Conservation (phyloP, 148 eudicot species). For the Fagopyrum esculentum region DNA sequence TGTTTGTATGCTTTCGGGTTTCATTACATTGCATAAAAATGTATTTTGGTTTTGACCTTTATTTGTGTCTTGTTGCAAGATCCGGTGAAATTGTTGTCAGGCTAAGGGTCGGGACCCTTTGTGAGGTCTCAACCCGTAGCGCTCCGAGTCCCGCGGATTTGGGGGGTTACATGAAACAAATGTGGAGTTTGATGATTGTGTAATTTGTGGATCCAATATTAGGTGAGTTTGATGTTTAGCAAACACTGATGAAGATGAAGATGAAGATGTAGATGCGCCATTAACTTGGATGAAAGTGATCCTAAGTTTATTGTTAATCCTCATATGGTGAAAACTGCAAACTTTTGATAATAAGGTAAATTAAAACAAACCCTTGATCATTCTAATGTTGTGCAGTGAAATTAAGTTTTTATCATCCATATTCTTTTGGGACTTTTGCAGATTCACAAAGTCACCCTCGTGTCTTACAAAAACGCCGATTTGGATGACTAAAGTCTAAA, state of each 20-base stretch:
- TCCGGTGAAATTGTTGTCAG: too few relatives aligned
- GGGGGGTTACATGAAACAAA: too few relatives aligned
- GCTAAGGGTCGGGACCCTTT: too few relatives aligned
- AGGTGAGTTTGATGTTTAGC: constrained; percentile 96
- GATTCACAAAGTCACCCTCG: constrained; percentile 96
- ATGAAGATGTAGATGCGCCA: constrained; percentile 72
- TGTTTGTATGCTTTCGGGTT: too few relatives aligned
- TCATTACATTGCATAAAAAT: too few relatives aligned
- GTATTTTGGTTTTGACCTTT: too few relatives aligned
- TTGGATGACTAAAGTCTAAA: constrained; percentile 44
- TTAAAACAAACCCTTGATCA: not conserved
- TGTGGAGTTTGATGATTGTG: not conserved
- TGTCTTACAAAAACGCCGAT: constrained; percentile 81
- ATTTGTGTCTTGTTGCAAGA: too few relatives aligned
- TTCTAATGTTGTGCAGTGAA: not conserved
- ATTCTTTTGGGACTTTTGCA: constrained; percentile 23
- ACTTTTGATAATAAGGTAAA: constrained; percentile 89
- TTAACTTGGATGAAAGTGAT: constrained; percentile 97
- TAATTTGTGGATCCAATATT: not conserved
- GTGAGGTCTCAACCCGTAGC: too few relatives aligned
- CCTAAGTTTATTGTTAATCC: constrained; percentile 85
- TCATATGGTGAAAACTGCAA: constrained; percentile 94
- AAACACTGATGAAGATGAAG: constrained; percentile 81
- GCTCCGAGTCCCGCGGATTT: too few relatives aligned
- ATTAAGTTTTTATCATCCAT: not conserved